Evolutionary conservation across 2,329 filamentous ascomycete genomes (phyloP), one percentile per base, ranked within the genome.

Genomic region (Cordyceps javanica): DNA sequence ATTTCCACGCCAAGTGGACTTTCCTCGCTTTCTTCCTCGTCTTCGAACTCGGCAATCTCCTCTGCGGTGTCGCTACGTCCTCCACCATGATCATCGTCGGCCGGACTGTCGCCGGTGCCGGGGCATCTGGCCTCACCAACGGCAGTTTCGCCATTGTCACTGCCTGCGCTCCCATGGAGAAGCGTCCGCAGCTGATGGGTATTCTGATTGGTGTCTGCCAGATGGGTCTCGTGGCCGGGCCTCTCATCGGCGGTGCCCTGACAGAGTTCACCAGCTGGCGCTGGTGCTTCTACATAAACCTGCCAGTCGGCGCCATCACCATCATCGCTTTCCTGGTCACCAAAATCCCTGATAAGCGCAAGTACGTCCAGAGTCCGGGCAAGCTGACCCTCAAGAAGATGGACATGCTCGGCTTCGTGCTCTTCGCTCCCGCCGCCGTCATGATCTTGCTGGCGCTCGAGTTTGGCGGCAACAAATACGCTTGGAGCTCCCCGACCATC

Each of bases 391-490:
- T 52, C 16, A 60, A 59, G 5, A 68, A 75, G 55, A 68, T 82
- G 52, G 79, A 82, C 61, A 62, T 78, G 4, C 57, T 72, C 1
- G 78, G 79, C 26, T 74, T 75, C 13, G 60, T 63, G 5, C 62
- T 79, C 49, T 71, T 81, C 59, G 70, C 77, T 1, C 76, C 79
- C 0, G 71, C 73, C 7, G 70, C 80, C 13, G 67, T 81, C 52
- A 76, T 74, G 64, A 66, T 81, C 25, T 68, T 82, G n/a, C 69
- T 83, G 0, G 80, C 77, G 2, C 70, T 82, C 25, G 74, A 82
- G 60, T 82, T 75, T 72, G 80, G 78, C 8, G 80, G 80, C 5
- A 67, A 70, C 21, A 63, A 72, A 49, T 74, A 76, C 57, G 49
- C 77, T 1, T 82, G 79, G 80, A 68, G 69, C 44, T 75, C 72